Evolutionary conservation across 75 land plant genomes (phyloP).

Genomic region (Pinus taeda): DNA sequence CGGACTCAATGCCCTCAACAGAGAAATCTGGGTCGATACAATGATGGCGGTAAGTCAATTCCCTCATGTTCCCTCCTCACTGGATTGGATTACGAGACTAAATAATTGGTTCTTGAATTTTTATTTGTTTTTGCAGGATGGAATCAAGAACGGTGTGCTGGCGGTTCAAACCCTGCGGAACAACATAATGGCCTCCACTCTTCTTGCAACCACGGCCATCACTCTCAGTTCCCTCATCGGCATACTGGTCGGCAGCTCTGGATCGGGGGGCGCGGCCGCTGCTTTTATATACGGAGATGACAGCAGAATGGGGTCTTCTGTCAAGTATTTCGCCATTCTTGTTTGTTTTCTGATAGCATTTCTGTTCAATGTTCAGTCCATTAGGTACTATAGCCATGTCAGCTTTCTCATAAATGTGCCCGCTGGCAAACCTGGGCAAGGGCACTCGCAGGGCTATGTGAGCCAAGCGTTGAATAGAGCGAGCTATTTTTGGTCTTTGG

Average conservation of each 20-base stretch:
- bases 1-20: conserved; percentile 75
- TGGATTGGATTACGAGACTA: not conserved
- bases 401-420: conserved; percentile 81
- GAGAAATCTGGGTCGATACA: conserved; percentile 67
- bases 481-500: conserved; percentile 76
- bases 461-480: conserved; percentile 45
- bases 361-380: conserved; percentile 62
- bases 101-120: not conserved
- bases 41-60: conserved; percentile 69
- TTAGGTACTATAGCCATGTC: conserved; percentile 80
- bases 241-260: conserved; percentile 51
- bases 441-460: conserved; percentile 23
- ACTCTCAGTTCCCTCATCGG: conserved; percentile 73
- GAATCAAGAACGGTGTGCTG: conserved; percentile 62
- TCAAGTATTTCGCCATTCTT: conserved; percentile 56
- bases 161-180: conserved; percentile 81
- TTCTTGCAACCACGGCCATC: conserved; percentile 71
- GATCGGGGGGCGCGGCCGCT: conserved; percentile 5
- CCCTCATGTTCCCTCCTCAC: not conserved
- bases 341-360: conserved; percentile 72
- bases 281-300: conserved; percentile 46
- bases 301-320: conserved; percentile 23
- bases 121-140: conserved; percentile 21
- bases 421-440: conserved; percentile 11
- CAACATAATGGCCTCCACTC: conserved; percentile 89